These are phyloP conservation scores for Trichoderma asperellum DNA, from an alignment of 2,329 filamentous ascomycete genomes.

Conservation along the genomic window DNA sequence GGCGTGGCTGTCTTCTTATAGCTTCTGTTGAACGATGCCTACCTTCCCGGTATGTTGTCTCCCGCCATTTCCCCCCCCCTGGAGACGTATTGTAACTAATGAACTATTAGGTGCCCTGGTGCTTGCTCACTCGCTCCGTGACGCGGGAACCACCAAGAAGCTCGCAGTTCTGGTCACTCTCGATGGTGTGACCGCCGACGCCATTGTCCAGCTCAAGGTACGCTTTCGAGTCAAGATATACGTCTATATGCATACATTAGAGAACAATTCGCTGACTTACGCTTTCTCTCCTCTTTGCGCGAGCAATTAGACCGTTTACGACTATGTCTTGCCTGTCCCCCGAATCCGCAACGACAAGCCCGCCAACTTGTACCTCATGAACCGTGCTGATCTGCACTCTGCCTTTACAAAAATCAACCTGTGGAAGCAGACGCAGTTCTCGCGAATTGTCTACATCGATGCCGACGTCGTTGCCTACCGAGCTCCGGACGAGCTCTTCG, in stretches of 20 bases:
- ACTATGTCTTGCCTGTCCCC: constrained; percentile 84
- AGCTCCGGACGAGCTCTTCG: constrained; percentile 91
- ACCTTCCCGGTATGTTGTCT: constrained; percentile 75
- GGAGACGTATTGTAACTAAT: constrained; percentile 8
- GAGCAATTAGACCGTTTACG: constrained; percentile 70
- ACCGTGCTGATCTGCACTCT: constrained; percentile 84
- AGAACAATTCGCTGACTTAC: constrained; percentile 2
- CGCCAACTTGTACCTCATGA: constrained; percentile 88
- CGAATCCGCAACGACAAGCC: constrained; percentile 76
- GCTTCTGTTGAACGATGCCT: constrained; percentile 90
- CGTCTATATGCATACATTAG: background rate
- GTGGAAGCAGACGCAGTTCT: constrained; percentile 89
- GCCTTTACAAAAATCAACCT: constrained; percentile 96
- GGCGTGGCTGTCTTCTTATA: constrained; percentile 46
- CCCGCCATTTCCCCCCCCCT: background rate
- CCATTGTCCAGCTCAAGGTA: constrained; percentile 79
- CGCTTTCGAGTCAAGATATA: constrained; percentile 30
- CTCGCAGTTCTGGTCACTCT: constrained; percentile 82
- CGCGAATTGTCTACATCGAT: constrained; percentile 92
- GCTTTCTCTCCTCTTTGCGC: background rate
- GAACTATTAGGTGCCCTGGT: constrained; percentile 72
- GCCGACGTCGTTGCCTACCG: constrained; percentile 90
- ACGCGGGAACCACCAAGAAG: constrained; percentile 85
- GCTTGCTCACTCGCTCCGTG: constrained; percentile 89
- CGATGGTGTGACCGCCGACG: constrained; percentile 75